Evolutionary conservation across 2,329 filamentous ascomycete genomes (phyloP), one percentile per base, ranked within the genome.

Genomic region (Aurifilum marmelostoma): DNA sequence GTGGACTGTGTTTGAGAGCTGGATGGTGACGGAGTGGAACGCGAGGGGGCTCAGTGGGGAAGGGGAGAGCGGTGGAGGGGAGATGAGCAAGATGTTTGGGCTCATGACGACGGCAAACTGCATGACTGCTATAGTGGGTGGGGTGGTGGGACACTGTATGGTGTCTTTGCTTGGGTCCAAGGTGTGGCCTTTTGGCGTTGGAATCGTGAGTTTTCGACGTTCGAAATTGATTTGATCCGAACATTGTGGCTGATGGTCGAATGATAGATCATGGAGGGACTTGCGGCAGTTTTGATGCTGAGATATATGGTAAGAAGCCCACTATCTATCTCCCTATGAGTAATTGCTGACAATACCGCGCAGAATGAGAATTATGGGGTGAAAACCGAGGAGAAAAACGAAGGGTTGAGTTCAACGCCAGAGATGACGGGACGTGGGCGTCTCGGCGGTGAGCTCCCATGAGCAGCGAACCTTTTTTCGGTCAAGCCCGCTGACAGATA

Each of bases 21-120:
- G 86, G 86, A 85, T 88, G 79, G 82, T 88, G 34, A 82, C 84
- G 5, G 85, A 87, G 74, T 87, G 83, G 73, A 83, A 86, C 63
- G 77, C 79, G 56, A 77, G 82, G 32, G 80, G 79, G 16, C 72
- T 86, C 9, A 79, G 81, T 11, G 60, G 32, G 2, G 56, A 62
- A 24, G n/a, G 43, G 3, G 63, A 64, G 24, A 56, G 11, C 9
- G 76, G 76, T 18, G 62, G 73, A 1, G 79, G 79, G 21, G 79
- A 79, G n/a, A 74, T 88, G 69, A 81, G 82, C 64, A 77, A 78
- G 39, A 81, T 87, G 75, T 86, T 87, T 74, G 84, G 83, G 7
- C 70, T 79, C 18, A 83, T 85, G 81, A 83, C 83, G 4, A 84
- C 80, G 1, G 71, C 82, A 27, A 88, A 86, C 73, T 84, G 84